phyloP scores from a whole-genome alignment of 2,329 filamentous ascomycete species.

The Chaetomiaceae sp. region DNA sequence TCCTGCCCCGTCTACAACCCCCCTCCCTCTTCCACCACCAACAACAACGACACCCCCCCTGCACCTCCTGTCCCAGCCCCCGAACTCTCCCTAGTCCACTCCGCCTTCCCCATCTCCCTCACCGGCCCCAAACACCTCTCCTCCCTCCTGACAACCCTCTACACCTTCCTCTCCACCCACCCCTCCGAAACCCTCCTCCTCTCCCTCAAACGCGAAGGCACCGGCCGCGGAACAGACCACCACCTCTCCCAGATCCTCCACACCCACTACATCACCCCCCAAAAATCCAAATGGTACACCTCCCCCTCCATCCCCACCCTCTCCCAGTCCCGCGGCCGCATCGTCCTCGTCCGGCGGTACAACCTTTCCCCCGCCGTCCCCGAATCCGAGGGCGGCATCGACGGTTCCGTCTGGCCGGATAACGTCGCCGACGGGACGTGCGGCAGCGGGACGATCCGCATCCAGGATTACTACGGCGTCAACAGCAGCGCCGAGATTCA shows the following conservation, averaged over 20 bases:
- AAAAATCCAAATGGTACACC: conserved; percentile 67
- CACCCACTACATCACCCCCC: conserved; percentile 61
- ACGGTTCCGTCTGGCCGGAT: conserved; percentile 72
- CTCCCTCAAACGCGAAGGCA: conserved; percentile 86
- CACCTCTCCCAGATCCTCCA: conserved; percentile 70
- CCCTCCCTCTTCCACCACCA: background rate
- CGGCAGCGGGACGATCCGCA: conserved; percentile 67
- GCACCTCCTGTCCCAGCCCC: conserved; percentile 9
- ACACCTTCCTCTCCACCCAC: conserved; percentile 71
- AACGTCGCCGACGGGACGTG: conserved; percentile 75
- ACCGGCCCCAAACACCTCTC: conserved; percentile 76
- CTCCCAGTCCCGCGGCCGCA: conserved; percentile 73
- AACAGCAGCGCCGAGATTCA: conserved; percentile 68
- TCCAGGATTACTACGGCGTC: conserved; percentile 95
- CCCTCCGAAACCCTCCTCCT: conserved; percentile 80
- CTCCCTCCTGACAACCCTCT: conserved; percentile 65
- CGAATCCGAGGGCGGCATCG: conserved; percentile 53
- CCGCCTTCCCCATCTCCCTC: conserved; percentile 81
- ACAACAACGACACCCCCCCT: background rate
- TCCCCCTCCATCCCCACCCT: conserved; percentile 71
- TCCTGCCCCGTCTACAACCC: conserved; percentile 17
- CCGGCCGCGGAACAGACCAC: conserved; percentile 72
- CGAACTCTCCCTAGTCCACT: conserved; percentile 76
- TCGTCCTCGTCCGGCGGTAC: conserved; percentile 82
- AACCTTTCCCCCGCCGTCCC: conserved; percentile 51